Base-by-base conservation (phyloP, 2,329 filamentous ascomycete genomes). In the Scedosporium minutisporum region DNA sequence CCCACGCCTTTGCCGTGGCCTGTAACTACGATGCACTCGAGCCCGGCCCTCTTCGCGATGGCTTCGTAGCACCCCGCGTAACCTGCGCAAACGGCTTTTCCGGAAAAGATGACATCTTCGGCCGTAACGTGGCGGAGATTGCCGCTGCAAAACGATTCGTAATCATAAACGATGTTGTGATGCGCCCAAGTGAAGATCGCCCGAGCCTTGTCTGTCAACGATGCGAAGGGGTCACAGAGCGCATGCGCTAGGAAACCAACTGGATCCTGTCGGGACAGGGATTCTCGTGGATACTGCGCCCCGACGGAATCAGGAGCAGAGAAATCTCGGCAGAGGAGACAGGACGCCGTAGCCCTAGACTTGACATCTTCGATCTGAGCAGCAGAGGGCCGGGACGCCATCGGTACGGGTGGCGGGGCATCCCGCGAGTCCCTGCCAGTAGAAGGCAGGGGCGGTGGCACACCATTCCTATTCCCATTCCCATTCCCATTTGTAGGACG, bases 181-280 rank as follows among this genome's bases (percentile, higher is more conserved):
- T 97, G 93, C 48, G 93, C 86, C 95, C 95, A 99, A 1, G 90
- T 91, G 72, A 97, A 97, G 64, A 99, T 90, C 2, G 87, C 91
- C 29, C 95, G 84, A 2, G 95, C 93, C 76, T 97, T 97, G 74
- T 97, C 93, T 0, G 93, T 96, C 1, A 79, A 77, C 0, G 91
- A 96, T 0, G 85, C 76, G 70, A 97, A 97, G 0, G 89, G 88
- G 3, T 82, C 79, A 63, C 91, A 96, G 21, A 97, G 82, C 60
- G 89, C 84, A 73, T 84, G 82, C 0, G 93, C 92, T 25, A 99
- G 81, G 77, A 90, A 90, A 21, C 82, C 84, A 3, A 95, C 78
- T 0, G 88, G 86, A 55, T 85, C 81, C 16, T 78, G 75, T 18
- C 79, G 77, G 3, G 91, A 91, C 18, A 97, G 81, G 1, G 85